Evolutionary conservation across 2,329 filamentous ascomycete genomes (phyloP).

Genomic region (Aspergillus vadensis): DNA sequence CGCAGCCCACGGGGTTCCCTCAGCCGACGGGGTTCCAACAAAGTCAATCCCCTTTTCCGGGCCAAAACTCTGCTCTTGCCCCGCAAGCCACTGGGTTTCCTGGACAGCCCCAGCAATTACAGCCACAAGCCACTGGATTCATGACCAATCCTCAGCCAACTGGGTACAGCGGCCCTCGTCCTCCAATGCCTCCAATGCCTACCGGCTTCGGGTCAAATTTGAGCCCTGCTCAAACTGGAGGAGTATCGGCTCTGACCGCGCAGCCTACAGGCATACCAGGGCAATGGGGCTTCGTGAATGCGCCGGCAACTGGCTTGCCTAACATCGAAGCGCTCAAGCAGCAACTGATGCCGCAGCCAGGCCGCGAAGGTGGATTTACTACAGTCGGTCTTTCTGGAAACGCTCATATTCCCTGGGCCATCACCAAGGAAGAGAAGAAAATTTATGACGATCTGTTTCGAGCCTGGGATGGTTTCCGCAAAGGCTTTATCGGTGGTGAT

Average conservation of each 20-base stretch:
- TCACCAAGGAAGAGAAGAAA: slow-evolving; percentile 98
- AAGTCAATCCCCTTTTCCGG: slow-evolving; percentile 52
- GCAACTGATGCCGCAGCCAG: slow-evolving; percentile 96
- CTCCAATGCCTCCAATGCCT: slow-evolving; percentile 81
- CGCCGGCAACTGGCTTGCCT: slow-evolving; percentile 81
- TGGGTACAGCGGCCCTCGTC: slow-evolving; percentile 77
- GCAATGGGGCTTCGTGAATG: slow-evolving; percentile 98
- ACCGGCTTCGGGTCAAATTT: slow-evolving; percentile 66
- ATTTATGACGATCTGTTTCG: slow-evolving; percentile 94
- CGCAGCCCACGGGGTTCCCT: slow-evolving; percentile 54
- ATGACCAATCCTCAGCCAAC: slow-evolving; percentile 71
- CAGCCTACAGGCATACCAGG: slow-evolving; percentile 91
- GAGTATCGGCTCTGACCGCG: slow-evolving; percentile 74
- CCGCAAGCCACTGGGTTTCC: slow-evolving; percentile 48
- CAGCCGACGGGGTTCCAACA: slow-evolving; percentile 71
- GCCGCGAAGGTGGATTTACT: slow-evolving; percentile 82
- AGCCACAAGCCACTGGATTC: slow-evolving; percentile 71
- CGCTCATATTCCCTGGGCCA: slow-evolving; percentile 95
- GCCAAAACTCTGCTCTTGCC: slow-evolving; percentile 36
- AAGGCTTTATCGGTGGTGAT: slow-evolving; percentile 87
- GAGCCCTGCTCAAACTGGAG: slow-evolving; percentile 66
- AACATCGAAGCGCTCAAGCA: slow-evolving; percentile 92
- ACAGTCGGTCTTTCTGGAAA: slow-evolving; percentile 87
- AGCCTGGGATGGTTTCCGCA: slow-evolving; percentile 92
- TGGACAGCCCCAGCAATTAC: slow-evolving; percentile 55